Conservation (phyloP, 1,139 yeast species). For the Sugiyamaella castrensis region DNA sequence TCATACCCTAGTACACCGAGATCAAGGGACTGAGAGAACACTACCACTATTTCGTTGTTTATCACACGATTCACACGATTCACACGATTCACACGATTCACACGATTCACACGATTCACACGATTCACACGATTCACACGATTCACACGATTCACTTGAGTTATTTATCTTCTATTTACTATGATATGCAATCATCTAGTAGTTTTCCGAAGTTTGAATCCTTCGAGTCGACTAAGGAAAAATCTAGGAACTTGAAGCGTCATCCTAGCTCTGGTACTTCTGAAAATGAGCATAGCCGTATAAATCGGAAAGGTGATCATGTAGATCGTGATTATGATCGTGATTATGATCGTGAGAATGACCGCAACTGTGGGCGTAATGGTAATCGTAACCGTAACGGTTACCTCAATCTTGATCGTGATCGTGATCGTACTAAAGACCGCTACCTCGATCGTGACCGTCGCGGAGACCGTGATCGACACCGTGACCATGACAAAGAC, state of each 20-base stretch:
- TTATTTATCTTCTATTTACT: too few species aligned
- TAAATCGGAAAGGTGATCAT: too few species aligned
- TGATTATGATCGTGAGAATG: neutral
- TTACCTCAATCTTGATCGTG: too few species aligned
- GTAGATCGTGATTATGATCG: too few species aligned
- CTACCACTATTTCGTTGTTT: too few species aligned
- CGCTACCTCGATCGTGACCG: neutral
- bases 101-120: too few species aligned
- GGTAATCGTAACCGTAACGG: neutral
- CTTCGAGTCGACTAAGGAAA: conserved; percentile 3
- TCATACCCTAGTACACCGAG: too few species aligned
- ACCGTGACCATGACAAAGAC: neutral
- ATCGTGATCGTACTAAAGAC: neutral
- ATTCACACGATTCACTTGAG: too few species aligned
- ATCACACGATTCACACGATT: too few species aligned
- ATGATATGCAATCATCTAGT: conserved; percentile 6
- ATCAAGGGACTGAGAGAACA: too few species aligned
- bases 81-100: too few species aligned
- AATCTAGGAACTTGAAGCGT: neutral
- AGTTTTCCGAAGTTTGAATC: conserved; percentile 9
- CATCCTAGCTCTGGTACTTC: neutral
- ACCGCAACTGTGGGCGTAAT: neutral
- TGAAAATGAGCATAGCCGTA: neutral
- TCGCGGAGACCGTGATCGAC: neutral
- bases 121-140: too few species aligned